Percentiles rank a stretch among this genome's conserved stretches.
phyloP scores from a whole-genome alignment of 345 rosid genomes.

The Nasturtium officinale region DNA sequence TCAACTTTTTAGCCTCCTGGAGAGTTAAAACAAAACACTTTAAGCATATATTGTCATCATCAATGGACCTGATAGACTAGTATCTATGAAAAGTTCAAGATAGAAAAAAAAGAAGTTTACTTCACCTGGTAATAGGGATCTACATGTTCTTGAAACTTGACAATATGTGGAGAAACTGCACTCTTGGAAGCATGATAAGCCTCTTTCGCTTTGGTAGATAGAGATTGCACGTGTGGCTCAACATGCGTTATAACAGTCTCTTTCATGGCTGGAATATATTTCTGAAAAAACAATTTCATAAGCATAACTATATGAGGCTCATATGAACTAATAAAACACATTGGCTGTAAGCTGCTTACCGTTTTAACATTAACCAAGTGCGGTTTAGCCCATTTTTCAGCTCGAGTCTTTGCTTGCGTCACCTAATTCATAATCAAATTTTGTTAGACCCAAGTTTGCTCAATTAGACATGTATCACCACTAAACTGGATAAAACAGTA shows the following conservation, averaged over 20 bases:
- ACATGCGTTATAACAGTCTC: slow-evolving; percentile 54
- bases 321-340: background rate
- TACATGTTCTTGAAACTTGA: slow-evolving; percentile 48
- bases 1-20: slow-evolving; percentile 81
- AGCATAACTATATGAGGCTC: slow-evolving; percentile 14
- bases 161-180: slow-evolving; percentile 62
- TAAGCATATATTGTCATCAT: slow-evolving; percentile 2
- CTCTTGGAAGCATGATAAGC: slow-evolving; percentile 53
- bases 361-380: slow-evolving; percentile 67
- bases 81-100: background rate
- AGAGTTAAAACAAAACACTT: background rate
- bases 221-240: slow-evolving; percentile 70
- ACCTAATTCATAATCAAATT: slow-evolving; percentile 48
- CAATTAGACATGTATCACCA: background rate
- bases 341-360: slow-evolving; percentile 48
- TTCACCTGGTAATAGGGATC: slow-evolving; percentile 44
- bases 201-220: slow-evolving; percentile 61
- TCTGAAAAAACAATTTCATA: slow-evolving; percentile 47
- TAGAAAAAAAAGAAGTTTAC: background rate
- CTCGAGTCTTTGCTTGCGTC: slow-evolving; percentile 60
- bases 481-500: slow-evolving; percentile 28
- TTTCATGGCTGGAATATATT: slow-evolving; percentile 73
- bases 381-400: slow-evolving; percentile 84
- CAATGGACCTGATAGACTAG: background rate
- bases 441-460: slow-evolving; percentile 2